phyloP scores from a whole-genome alignment of 2,329 filamentous ascomycete genomes.

The Ascochyta koolunga region DNA sequence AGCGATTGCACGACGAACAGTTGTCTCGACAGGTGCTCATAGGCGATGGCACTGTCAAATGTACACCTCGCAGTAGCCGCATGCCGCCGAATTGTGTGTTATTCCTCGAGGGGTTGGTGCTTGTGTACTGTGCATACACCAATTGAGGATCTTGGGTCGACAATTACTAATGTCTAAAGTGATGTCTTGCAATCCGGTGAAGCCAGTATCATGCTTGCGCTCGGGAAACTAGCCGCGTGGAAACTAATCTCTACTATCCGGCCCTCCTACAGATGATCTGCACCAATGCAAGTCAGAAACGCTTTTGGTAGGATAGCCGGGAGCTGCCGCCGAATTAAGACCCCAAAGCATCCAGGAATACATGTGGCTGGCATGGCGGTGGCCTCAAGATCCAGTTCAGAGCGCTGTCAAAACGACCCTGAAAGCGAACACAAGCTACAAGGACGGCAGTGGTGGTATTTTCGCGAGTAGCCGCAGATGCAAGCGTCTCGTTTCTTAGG shows the following conservation, averaged over 20 bases:
- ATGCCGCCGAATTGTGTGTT: background rate
- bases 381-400: background rate
- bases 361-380: background rate
- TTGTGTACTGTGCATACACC: background rate
- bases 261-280: constrained; percentile 5
- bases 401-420: background rate
- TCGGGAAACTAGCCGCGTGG: constrained; percentile 12
- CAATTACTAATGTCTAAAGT: background rate
- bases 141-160: background rate
- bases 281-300: background rate
- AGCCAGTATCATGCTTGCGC: constrained; percentile 3
- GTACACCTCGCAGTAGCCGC: background rate
- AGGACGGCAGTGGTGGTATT: background rate
- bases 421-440: constrained; percentile 1
- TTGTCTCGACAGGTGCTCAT: background rate
- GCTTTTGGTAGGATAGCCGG: constrained; percentile 12
- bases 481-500: background rate
- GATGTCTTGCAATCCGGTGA: background rate
- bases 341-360: background rate
- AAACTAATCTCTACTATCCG: constrained; percentile 7
- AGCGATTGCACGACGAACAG: background rate
- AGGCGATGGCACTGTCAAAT: background rate
- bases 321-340: background rate
- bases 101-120: background rate
- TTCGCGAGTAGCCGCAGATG: background rate